Evolutionary conservation across 495 filamentous ascomycete genomes (phyloP), one percentile per base, ranked within the genome.

Genomic region (Aspergillus indologenus): DNA sequence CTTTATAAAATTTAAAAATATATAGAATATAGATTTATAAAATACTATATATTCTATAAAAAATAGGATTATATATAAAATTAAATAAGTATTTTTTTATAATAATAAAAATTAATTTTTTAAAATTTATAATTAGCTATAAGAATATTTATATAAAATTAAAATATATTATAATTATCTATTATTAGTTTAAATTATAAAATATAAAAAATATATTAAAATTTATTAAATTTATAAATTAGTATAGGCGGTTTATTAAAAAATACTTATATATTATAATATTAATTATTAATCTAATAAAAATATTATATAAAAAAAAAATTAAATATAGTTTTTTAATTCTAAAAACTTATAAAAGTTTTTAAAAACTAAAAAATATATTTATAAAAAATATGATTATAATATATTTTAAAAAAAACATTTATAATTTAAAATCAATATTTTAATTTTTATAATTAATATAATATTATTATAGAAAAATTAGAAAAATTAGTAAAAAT

Each of bases 301-400:
- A n/a, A n/a, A n/a, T 19, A 46, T 46, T 19, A 19, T 18, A 46
- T 46, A n/a, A n/a, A 19, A 46, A 46, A 46, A 46, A 19, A 46
- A 19, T 8, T 19, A 46, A 19, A 46, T 19, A 46, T 46, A 46
- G 18, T 18, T 46, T 46, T 20, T 19, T n/a, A 46, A 20, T 46
- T 46, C 19, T 9, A 1, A 46, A 46, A 46, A 9, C 19, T 46
- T 19, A 46, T 19, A 46, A 18, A 46, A 46, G 9, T 9, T 46
- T 46, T 46, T 46, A 46, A 46, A 46, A 8, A 19, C 18, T 46
- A 18, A 46, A 46, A 19, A 19, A 46, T 46, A 46, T 46, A 46
- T 46, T 46, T 46, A 46, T 46, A 46, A 46, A 46, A 18, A 18
- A 46, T 46, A 46, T 46, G 9, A 18, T 46, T 18, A 46, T 18